Percentiles rank a stretch among this genome's conserved stretches.
phyloP scores from a whole-genome alignment of 345 rosid genomes.

The Cochlearia excelsa region DNA sequence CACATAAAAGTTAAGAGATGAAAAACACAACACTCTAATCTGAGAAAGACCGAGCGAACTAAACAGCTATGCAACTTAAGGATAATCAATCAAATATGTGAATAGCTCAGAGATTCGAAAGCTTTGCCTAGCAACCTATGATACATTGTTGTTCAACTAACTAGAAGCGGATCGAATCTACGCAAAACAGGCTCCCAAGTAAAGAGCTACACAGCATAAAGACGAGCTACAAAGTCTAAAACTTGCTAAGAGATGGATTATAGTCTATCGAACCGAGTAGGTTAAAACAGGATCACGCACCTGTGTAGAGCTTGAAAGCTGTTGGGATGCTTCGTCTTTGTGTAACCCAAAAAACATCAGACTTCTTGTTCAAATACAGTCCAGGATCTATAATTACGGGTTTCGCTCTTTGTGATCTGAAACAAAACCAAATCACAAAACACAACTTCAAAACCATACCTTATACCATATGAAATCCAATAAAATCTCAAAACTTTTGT shows the following conservation, averaged over 20 bases:
- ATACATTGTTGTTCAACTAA: conserved; percentile 4
- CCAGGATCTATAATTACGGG: conserved; percentile 97
- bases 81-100: not conserved
- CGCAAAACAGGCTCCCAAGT: conserved; percentile 3
- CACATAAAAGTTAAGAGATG: conserved; percentile 1
- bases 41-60: not conserved
- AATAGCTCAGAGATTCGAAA: conserved; percentile 16
- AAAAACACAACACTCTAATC: conserved; percentile 8
- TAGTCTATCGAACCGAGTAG: not conserved
- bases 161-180: not conserved
- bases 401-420: conserved; percentile 90
- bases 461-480: not conserved
- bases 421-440: conserved; percentile 21
- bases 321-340: conserved; percentile 96
- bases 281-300: conserved; percentile 29
- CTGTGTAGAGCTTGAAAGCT: conserved; percentile 97
- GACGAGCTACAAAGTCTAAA: not conserved
- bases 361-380: conserved; percentile 76
- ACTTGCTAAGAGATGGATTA: conserved; percentile 1
- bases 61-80: conserved; percentile 1
- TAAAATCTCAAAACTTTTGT: not conserved
- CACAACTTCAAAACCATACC: conserved; percentile 7
- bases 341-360: conserved; percentile 95
- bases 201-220: not conserved
- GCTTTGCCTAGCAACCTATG: conserved; percentile 7